Evolutionary conservation across 805 yeast genomes (phyloP).

Genomic region (Kurtzmaniella cleridarum): DNA sequence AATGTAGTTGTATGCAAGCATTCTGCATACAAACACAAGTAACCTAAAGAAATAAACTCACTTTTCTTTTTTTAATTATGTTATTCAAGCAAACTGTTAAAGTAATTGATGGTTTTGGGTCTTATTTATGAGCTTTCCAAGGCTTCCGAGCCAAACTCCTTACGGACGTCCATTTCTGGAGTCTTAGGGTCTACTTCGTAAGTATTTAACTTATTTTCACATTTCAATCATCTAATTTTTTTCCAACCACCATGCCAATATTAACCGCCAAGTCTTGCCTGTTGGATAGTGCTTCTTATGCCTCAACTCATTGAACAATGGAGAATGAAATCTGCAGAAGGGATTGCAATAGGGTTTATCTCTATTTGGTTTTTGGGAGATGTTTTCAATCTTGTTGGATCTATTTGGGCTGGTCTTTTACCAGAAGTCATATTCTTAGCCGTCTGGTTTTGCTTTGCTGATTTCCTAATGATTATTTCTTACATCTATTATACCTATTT

Average conservation of each 20-base stretch:
- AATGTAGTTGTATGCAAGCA: too few species aligned
- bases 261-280: conserved; percentile 45
- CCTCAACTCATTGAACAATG: conserved; percentile 82
- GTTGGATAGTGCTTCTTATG: conserved; percentile 71
- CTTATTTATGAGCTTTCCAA: neutral
- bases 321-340: conserved; percentile 70
- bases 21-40: too few species aligned
- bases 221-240: neutral
- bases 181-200: conserved; percentile 62
- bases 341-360: conserved; percentile 65
- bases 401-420: conserved; percentile 63
- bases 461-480: conserved; percentile 50
- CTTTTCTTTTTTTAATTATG: too few species aligned
- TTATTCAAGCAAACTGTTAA: too few species aligned
- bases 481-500: conserved; percentile 52
- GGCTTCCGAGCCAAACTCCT: conserved; percentile 2
- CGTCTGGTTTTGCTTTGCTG: conserved; percentile 73
- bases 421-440: conserved; percentile 70
- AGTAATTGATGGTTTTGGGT: too few species aligned
- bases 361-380: conserved; percentile 72
- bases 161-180: conserved; percentile 49
- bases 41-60: too few species aligned
- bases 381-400: conserved; percentile 58
- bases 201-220: conserved; percentile 10
- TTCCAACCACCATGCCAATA: neutral